These are phyloP conservation scores for Lizonia empirigonia DNA, from an alignment of 2,329 filamentous ascomycete genomes.

Conservation along the genomic window DNA sequence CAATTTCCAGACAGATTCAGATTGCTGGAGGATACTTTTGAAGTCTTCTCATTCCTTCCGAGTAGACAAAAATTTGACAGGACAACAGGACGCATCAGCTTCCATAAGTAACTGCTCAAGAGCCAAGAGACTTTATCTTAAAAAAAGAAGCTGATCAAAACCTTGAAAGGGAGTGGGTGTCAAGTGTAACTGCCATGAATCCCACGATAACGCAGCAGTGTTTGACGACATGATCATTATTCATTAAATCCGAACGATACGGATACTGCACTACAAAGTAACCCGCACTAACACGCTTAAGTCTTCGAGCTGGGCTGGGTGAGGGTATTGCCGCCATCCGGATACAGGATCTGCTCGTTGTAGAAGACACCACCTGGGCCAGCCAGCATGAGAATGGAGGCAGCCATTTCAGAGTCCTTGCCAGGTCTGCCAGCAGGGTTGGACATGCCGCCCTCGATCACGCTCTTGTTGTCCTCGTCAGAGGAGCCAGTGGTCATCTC, in stretches of 20 bases:
- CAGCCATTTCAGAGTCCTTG: slow-evolving; percentile 54
- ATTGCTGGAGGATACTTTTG: too few relatives aligned
- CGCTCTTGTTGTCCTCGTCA: slow-evolving; percentile 55
- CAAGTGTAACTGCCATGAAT: too few relatives aligned
- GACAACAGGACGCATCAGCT: too few relatives aligned
- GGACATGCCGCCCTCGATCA: slow-evolving; percentile 48
- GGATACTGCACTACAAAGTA: background rate
- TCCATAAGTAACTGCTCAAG: too few relatives aligned
- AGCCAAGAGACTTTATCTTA: too few relatives aligned
- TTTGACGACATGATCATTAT: background rate
- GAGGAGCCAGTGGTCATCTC: slow-evolving; percentile 58
- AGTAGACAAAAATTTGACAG: too few relatives aligned
- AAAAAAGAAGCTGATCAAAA: too few relatives aligned
- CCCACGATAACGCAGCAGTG: too few relatives aligned
- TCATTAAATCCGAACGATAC: background rate
- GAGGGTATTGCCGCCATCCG: slow-evolving; percentile 50
- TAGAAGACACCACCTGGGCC: slow-evolving; percentile 58
- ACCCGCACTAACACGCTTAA: background rate
- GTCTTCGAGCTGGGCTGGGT: slow-evolving; percentile 20
- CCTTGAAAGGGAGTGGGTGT: too few relatives aligned
- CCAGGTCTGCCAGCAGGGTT: slow-evolving; percentile 51
- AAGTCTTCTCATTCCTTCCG: too few relatives aligned
- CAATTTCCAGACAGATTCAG: too few relatives aligned
- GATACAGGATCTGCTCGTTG: slow-evolving; percentile 60
- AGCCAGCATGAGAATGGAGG: slow-evolving; percentile 58